Evolutionary conservation across 73 alveolate species (phyloP), one percentile per base, ranked within the genome.

Genomic region (Paraurostyla sp.): DNA sequence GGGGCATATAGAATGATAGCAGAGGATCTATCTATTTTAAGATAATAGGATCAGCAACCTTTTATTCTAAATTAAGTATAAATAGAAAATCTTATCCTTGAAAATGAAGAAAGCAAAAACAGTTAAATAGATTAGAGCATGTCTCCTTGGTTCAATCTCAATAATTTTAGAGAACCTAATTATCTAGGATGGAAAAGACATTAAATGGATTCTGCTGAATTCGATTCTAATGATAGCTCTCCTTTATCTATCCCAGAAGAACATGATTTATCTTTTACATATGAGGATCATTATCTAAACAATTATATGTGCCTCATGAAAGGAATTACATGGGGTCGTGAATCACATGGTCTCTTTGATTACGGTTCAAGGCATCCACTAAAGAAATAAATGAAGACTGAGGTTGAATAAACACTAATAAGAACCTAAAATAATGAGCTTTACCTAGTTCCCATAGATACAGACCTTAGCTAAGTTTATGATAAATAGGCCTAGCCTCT

Each of bases 341-440:
- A 92, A 40, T 90, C 95, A 2, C 95, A 92, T 62, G 95, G 92
- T 18, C 82, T 92, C 16, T 92, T 89, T 69, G 97, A 92, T 83
- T 92, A 92, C 50, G 95, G 91, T 29, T 23, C 90, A 11, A 49
- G 88, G 42, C 71, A 51, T 16, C 65, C 71, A 22, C 23, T 33
- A 20, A 78, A 92, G 50, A 80, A 65, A 23, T 22, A 65, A 65
- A 65, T 65, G 82, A 32, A 38, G 22, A 11, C 43, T 40, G 82
- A 65, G 6, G 46, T 65, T 9, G 82, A 65, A 23, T 22, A 65
- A 58, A 65, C 82, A 18, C 82, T 65, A 11, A 58, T 65, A 16
- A 56, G 82, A n/a, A 65, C 82, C 56, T 40, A 18, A 58, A 65
- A 65, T 58, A 65, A 65, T 38, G 82, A 65, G 15, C 46, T 65